Base-by-base conservation (phyloP, 352 stramenopile genomes). In the Peronosclerospora sorghi region DNA sequence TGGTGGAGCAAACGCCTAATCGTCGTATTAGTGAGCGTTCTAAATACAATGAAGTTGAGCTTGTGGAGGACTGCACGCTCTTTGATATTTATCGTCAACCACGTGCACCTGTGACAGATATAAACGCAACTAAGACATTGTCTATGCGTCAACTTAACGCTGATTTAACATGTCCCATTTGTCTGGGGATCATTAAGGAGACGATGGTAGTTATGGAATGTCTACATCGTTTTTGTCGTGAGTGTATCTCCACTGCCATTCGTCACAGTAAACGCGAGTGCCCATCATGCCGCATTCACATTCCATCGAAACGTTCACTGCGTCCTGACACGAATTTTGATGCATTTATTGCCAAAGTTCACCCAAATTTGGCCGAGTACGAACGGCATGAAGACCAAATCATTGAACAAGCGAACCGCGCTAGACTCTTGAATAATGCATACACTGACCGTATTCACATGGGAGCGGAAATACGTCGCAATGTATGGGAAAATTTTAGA, bases 171-270 rank as follows among this genome's bases (percentile, higher is more conserved):
- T 96, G 86, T 44, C 81, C 83, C 8, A 77, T 96, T 35, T 96
- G 86, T 45, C 59, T 96, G 9, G 73, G 81, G 23, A 87, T 91
- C 37, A 77, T 91, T 47, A 68, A 69, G 42, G 68, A 83, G 38
- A 88, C 83, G n/a, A 73, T 73, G 36, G 83, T 93, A 13, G 84
- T 96, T 9, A 95, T 93, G 67, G 77, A 94, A 51, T 96, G 86
- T 55, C 63, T 96, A 35, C 86, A 96, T 54, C 75, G 86, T 29
- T 96, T 96, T 54, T 96, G 86, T 42, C 62, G 76, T 45, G 71
- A 92, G 21, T 96, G 86, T 61, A 95, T 96, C 48, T 68, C 92
- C 40, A 85, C 81, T 20, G 86, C 80, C 54, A 65, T 96, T 32
- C 75, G 81, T 12, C 57, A 83, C 1, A 81, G 67, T 53, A 92